phyloP scores from a whole-genome alignment of 345 rosid species.

The Psidium friedrichsthalianum region DNA sequence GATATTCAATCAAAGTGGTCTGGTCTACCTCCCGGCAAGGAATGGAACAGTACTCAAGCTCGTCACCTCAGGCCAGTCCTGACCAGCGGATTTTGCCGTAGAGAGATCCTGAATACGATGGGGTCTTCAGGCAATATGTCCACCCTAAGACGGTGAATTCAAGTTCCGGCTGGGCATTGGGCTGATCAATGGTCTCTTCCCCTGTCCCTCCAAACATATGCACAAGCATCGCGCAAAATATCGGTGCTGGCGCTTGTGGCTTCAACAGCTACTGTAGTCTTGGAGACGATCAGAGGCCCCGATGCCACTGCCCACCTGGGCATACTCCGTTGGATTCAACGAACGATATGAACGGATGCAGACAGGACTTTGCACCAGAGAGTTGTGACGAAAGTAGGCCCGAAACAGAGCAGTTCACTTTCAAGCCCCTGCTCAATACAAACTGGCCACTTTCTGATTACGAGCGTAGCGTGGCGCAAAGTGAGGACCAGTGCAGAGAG shows the following conservation, averaged over 20 bases:
- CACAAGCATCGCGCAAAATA: background rate
- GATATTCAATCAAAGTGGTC: constrained; percentile 37
- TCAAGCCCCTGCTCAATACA: background rate
- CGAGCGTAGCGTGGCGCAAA: background rate
- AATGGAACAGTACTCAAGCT: background rate
- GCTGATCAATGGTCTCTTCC: constrained; percentile 6
- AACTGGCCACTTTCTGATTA: constrained; percentile 26
- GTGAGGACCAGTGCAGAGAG: background rate
- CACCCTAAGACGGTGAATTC: constrained; percentile 25
- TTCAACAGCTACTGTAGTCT: constrained; percentile 33
- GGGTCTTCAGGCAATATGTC: constrained; percentile 41
- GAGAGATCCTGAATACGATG: constrained; percentile 43
- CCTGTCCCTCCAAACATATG: constrained; percentile 25
- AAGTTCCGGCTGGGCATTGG: background rate
- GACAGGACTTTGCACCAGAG: constrained; percentile 13
- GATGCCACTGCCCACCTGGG: constrained; percentile 28
- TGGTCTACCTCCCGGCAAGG: constrained; percentile 12
- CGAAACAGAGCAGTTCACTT: constrained; percentile 3
- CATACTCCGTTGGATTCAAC: constrained; percentile 18
- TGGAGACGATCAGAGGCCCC: constrained; percentile 17
- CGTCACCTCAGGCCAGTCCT: background rate
- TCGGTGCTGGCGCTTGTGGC: constrained; percentile 33
- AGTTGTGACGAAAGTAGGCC: constrained; percentile 8
- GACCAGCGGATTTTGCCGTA: constrained; percentile 9
- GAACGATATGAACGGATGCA: constrained; percentile 27